Evolutionary conservation across 169 alveolate species (phyloP), one percentile per base, ranked within the genome.

Genomic region (Plasmodium cynomolgi): DNA sequence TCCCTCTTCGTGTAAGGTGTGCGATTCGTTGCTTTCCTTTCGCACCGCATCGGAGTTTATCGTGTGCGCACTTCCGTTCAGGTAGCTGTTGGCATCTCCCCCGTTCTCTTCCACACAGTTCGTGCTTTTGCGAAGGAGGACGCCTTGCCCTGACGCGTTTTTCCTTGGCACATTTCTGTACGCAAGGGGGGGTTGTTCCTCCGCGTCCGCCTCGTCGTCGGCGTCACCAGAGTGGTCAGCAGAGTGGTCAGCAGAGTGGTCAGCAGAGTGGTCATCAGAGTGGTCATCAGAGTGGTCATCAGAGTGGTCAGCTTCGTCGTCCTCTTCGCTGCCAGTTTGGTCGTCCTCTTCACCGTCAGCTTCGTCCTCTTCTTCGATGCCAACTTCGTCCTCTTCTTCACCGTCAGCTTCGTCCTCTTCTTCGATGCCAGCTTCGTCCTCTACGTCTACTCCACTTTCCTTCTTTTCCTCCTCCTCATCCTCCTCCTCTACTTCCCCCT

Each of bases 351-450:
- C 54, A 37, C 3, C 11, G 62, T 82, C 81, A 15, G 3, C 73
- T 13, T 92, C 91, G 0, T 29, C 83, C 9, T 29, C 97, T 13
- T 34, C 50, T 41, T 82, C n/a, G n/a, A n/a, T n/a, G n/a, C n/a
- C n/a, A n/a, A n/a, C 56, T 33, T 82, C 79, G 11, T 13, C 90
- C 1, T 82, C 80, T 2, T 26, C 79, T 2, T 54, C 79, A 13
- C n/a, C 73, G 0, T 41, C 71, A 8, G 0, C 58, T 13, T 20
- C 71, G 0, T 15, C 39, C 2, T 68, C 82, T n/a, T 20, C 90
- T 23, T 82, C n/a, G n/a, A n/a, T n/a, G n/a, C n/a, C n/a, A n/a
- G n/a, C 56, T 33, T 82, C 79, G 11, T 13, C 90, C 1, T 82
- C 77, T 54, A 11, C 92, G 23, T 83, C 82, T 17, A 33, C 92